phyloP scores from a whole-genome alignment of 768 basidiomycete species.

The Saitozyma podzolica region DNA sequence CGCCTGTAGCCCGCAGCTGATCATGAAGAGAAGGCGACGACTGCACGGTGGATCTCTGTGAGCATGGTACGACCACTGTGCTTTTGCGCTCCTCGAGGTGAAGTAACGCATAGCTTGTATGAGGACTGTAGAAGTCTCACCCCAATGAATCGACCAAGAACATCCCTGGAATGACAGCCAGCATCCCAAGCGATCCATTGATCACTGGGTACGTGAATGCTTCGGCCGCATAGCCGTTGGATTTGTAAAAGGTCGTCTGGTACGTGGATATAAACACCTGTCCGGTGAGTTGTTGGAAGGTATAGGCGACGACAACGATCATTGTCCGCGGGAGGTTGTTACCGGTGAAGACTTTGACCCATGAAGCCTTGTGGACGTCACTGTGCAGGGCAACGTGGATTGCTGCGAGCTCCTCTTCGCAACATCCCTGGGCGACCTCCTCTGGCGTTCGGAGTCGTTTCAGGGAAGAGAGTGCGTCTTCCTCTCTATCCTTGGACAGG shows the following conservation, averaged over 20 bases:
- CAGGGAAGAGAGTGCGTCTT: neutral
- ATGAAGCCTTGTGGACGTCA: neutral
- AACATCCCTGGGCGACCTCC: conserved; percentile 3
- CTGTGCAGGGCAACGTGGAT: neutral
- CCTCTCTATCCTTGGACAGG: neutral
- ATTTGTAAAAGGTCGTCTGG: conserved; percentile 13
- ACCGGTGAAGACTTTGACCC: neutral
- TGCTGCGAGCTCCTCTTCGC: neutral
- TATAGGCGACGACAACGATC: conserved; percentile 4
- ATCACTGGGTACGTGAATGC: conserved; percentile 18
- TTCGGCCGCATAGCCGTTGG: conserved; percentile 10
- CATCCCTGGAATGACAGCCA: too few relatives aligned
- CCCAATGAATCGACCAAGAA: too few relatives aligned
- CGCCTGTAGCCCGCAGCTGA: neutral
- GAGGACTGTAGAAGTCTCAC: too few relatives aligned
- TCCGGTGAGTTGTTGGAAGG: conserved; percentile 12
- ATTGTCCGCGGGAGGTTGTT: neutral
- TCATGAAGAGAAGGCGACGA: conserved; percentile 12
- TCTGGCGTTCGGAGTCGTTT: neutral
- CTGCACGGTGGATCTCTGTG: conserved; percentile 1
- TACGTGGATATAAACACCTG: conserved; percentile 14
- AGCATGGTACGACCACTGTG: too few relatives aligned
- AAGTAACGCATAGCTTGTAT: too few relatives aligned
- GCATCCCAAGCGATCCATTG: too few relatives aligned
- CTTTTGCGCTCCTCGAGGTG: too few relatives aligned